phyloP scores from a whole-genome alignment of 768 basidiomycete genomes.

The Amanita exitialis region DNA sequence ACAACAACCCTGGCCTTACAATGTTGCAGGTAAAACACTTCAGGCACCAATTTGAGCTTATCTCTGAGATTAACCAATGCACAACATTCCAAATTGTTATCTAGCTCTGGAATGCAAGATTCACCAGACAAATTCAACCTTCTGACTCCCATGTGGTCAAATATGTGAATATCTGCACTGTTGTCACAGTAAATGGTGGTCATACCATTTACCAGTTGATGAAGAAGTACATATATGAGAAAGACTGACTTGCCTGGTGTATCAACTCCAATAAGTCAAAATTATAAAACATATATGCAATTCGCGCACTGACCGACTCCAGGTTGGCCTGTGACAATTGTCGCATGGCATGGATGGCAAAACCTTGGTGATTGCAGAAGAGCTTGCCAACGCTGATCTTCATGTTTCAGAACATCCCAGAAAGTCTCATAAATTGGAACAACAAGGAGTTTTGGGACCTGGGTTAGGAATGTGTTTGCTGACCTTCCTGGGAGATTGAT shows the following conservation, averaged over 20 bases:
- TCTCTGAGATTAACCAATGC: constrained; percentile 8
- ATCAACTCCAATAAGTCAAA: not conserved
- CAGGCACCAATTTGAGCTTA: not conserved
- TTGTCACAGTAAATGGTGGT: constrained; percentile 6
- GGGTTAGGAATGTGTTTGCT: not conserved
- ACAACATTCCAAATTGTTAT: constrained; percentile 1
- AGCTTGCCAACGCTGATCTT: constrained; percentile 8
- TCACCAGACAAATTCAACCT: not conserved
- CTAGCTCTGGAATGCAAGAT: constrained; percentile 4
- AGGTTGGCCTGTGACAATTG: not conserved
- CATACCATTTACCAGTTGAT: constrained; percentile 5
- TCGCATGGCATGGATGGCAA: constrained; percentile 3
- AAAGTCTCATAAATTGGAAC: constrained; percentile 1
- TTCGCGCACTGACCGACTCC: constrained; percentile 4
- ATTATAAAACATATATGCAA: not conserved
- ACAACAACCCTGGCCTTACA: constrained; percentile 8
- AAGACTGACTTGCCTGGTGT: constrained; percentile 8
- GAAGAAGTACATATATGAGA: constrained; percentile 8
- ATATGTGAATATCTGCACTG: constrained; percentile 1
- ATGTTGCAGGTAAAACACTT: constrained; percentile 4
- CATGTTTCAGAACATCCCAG: constrained; percentile 2
- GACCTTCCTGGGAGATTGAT: not conserved
- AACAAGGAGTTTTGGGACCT: constrained; percentile 4
- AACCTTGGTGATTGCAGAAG: constrained; percentile 6
- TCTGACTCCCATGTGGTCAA: constrained; percentile 2